These are phyloP conservation scores for Agaricus blazei DNA, from an alignment of 768 basidiomycete species.

Conservation along the genomic window DNA sequence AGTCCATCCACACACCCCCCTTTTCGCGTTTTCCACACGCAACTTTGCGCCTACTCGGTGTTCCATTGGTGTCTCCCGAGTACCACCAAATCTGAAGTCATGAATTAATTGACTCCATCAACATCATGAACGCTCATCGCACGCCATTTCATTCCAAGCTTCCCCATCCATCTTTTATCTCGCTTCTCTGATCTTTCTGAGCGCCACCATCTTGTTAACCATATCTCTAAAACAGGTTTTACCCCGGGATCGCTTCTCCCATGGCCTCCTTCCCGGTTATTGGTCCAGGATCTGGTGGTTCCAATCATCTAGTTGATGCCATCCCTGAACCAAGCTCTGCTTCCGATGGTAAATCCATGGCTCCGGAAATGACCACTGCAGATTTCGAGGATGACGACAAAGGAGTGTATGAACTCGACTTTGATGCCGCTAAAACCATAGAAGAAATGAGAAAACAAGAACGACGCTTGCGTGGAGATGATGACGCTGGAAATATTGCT, in stretches of 20 bases:
- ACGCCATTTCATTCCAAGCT: not conserved
- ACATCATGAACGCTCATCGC: not conserved
- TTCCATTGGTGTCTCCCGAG: not conserved
- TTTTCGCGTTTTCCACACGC: not conserved
- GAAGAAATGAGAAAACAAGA: not conserved
- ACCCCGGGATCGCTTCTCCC: conserved; percentile 39
- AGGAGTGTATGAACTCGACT: conserved; percentile 11
- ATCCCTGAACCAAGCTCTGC: conserved; percentile 9
- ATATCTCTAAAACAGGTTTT: conserved; percentile 29
- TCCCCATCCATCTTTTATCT: not conserved
- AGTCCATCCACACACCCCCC: not conserved
- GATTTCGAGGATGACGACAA: conserved; percentile 14
- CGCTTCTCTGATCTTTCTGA: not conserved
- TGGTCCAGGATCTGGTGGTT: conserved; percentile 20
- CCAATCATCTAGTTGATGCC: conserved; percentile 11
- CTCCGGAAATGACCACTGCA: not conserved
- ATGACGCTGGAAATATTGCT: not conserved
- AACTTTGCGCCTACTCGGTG: not conserved
- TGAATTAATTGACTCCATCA: not conserved
- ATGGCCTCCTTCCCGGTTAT: conserved; percentile 21
- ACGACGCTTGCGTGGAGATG: not conserved
- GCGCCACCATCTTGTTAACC: not conserved
- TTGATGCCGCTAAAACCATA: not conserved
- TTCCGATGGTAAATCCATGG: not conserved
- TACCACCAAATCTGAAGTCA: not conserved